Base-by-base conservation (phyloP, 176 grass and related monocot genomes). In the Thinopyrum elongatum region DNA sequence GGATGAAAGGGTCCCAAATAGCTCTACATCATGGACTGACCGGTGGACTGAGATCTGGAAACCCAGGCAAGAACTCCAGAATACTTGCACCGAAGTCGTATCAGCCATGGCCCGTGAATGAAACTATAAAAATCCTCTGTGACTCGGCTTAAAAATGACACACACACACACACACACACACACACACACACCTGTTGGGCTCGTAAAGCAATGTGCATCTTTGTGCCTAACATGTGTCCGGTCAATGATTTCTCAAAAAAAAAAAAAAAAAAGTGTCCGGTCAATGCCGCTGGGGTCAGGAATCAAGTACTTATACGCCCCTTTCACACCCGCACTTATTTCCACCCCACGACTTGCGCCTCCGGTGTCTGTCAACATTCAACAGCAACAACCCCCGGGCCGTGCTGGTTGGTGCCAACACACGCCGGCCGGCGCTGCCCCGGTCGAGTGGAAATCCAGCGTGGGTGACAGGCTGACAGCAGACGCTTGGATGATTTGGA, bases 241-340 rank as follows among this genome's bases (percentile, higher is more conserved):
- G 73, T 76, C 73, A 76, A 10, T 44, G 71, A n/a, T n/a, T n/a
- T n/a, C n/a, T n/a, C n/a, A n/a, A n/a, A n/a, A n/a, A n/a, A n/a
- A n/a, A n/a, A n/a, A n/a, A n/a, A n/a, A n/a, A n/a, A n/a, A n/a
- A n/a, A n/a, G 15, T 17, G 19, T 49, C 1, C 1, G 73, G 73
- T 76, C 73, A 76, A 10, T 44, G 71, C 41, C 69, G 10, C 16
- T 19, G 16, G 16, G 76, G 15, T 33, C 74, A 67, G 62, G 62
- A 22, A 78, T 79, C 58, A 39, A 33, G 5, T 53, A 30, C 73
- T 76, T 53, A 3, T 3, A 3, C 44, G 6, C 10, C 11, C n/a
- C 55, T 66, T 80, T 89, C 82, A 62, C 76, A 63, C 66, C 9
- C 57, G 15, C 49, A 53, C 49, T 74, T 77, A 74, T 89, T 88